Evolutionary conservation across 805 yeast species (phyloP).

Genomic region (Wickerhamiella galacta): DNA sequence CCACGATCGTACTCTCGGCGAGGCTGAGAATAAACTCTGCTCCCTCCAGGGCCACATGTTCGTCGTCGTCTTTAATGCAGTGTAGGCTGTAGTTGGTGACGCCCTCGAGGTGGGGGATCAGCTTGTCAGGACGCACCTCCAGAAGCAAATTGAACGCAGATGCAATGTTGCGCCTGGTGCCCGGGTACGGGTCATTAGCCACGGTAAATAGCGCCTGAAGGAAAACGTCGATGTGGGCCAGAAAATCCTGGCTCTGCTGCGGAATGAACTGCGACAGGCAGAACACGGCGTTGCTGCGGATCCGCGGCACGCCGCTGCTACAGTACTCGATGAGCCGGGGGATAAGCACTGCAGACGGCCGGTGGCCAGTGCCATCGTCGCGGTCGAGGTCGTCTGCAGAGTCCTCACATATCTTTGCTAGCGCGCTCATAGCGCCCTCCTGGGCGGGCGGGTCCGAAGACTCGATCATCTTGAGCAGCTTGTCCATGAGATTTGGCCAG

Average conservation of each 20-base stretch:
- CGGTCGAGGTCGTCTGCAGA: constrained; percentile 46
- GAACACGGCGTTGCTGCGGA: constrained; percentile 45
- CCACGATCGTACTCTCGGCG: constrained; percentile 42
- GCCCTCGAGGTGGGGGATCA: constrained; percentile 70
- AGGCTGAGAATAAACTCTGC: constrained; percentile 77
- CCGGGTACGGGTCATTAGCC: constrained; percentile 43
- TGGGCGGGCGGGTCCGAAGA: constrained; percentile 31
- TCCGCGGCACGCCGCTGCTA: constrained; percentile 22
- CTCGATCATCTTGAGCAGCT: constrained; percentile 44
- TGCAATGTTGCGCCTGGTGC: constrained; percentile 61
- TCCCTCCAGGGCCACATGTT: constrained; percentile 74
- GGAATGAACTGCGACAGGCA: constrained; percentile 67
- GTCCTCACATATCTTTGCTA: constrained; percentile 84
- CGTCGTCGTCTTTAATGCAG: constrained; percentile 48
- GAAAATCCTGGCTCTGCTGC: constrained; percentile 46
- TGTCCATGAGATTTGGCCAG: constrained; percentile 66
- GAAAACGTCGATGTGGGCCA: constrained; percentile 48
- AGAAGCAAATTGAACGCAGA: constrained; percentile 53
- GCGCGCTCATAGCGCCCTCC: constrained; percentile 67
- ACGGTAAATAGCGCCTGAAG: constrained; percentile 47
- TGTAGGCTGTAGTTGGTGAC: constrained; percentile 72
- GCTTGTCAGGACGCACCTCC: constrained; percentile 64
- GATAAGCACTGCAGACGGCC: constrained; percentile 53
- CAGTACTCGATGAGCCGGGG: constrained; percentile 44
- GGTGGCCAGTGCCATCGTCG: constrained; percentile 25